Percentiles rank a stretch among this genome's conserved stretches.
Evolutionary conservation across 1,284 basidiomycete genomes (phyloP).

Genomic region (Leccinum pachyderme): DNA sequence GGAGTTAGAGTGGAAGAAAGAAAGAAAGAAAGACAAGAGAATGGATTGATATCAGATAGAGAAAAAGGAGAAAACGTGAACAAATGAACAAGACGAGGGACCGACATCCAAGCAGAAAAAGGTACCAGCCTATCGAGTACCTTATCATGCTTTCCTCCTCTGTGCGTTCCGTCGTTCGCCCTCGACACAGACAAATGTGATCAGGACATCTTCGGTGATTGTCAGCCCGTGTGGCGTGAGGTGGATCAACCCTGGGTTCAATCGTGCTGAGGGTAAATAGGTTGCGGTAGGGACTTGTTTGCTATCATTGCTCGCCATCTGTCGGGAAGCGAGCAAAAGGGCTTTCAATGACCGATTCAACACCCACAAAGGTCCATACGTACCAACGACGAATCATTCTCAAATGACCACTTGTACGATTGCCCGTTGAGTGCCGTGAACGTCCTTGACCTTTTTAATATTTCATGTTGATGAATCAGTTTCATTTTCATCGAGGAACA

Average conservation of each 20-base stretch:
- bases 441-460: conserved; percentile 28
- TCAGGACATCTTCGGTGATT: conserved; percentile 31
- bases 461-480: background rate
- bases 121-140: background rate
- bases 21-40: background rate
- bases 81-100: background rate
- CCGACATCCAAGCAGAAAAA: background rate
- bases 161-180: conserved; percentile 32
- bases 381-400: conserved; percentile 34
- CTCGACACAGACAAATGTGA: conserved; percentile 35
- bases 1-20: background rate
- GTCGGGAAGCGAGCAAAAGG: background rate
- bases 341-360: conserved; percentile 5
- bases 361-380: conserved; percentile 5
- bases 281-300: conserved; percentile 35
- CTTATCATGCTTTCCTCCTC: conserved; percentile 16
- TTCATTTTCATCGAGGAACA: conserved; percentile 5
- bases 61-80: background rate
- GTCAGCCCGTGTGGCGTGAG: conserved; percentile 35
- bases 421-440: conserved; percentile 36
- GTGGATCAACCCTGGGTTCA: conserved; percentile 33
- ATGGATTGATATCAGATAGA: background rate
- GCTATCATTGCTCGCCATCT: conserved; percentile 35
- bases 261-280: conserved; percentile 22
- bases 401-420: conserved; percentile 36